phyloP scores from a whole-genome alignment of 768 basidiomycete genomes.

The Lactifluus volemus region DNA sequence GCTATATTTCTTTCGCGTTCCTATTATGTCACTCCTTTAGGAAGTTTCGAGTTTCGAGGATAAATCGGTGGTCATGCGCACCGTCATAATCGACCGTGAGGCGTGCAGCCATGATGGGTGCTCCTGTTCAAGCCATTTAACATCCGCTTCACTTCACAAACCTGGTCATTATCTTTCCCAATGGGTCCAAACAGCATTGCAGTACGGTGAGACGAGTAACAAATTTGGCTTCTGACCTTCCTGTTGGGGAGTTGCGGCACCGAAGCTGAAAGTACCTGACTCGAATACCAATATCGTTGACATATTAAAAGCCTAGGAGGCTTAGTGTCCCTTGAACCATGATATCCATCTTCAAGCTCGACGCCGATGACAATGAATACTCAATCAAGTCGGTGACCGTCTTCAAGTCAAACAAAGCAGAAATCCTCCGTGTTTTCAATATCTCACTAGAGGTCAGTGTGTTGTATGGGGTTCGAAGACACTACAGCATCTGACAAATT shows the following conservation, averaged over 20 bases:
- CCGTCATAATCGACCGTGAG: not conserved
- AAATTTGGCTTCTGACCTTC: no score
- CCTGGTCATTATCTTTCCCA: no score
- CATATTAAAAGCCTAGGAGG: not conserved
- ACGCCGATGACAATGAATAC: slow-evolving; percentile 32
- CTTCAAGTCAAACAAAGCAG: slow-evolving; percentile 47
- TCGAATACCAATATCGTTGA: not conserved
- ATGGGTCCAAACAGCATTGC: no score
- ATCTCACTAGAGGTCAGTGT: slow-evolving; percentile 40
- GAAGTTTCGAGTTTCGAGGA: not conserved
- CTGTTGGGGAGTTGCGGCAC: not conserved
- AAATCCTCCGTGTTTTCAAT: slow-evolving; percentile 44
- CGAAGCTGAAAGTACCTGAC: not conserved
- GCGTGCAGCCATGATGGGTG: not conserved
- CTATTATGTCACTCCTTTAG: not conserved
- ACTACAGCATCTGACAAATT: not conserved
- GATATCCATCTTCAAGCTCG: slow-evolving; percentile 3
- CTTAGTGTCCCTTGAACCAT: not conserved
- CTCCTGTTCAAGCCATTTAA: no score
- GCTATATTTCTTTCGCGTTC: not conserved
- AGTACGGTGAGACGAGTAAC: no score
- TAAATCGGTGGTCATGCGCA: not conserved
- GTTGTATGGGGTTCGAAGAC: not conserved
- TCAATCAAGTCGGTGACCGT: slow-evolving; percentile 48
- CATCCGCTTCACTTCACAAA: no score